Percentiles rank a stretch among this genome's conserved stretches.
Conservation (phyloP, 1,284 basidiomycete species). For the Malassezia globosa region DNA sequence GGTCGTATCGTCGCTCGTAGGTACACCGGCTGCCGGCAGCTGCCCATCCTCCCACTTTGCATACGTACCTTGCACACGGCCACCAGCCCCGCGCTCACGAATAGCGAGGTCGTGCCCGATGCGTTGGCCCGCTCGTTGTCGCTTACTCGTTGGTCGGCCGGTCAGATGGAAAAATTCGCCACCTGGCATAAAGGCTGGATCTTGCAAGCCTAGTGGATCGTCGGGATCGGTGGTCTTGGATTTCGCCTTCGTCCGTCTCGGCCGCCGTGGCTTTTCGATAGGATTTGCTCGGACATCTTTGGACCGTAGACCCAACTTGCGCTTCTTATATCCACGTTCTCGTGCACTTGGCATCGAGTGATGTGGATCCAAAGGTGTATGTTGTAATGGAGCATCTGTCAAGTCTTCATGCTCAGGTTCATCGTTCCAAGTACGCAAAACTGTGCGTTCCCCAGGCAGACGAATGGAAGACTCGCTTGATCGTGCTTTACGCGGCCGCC, state of each 20-base stretch:
- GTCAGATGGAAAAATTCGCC: slow-evolving; percentile 21
- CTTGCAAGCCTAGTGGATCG: slow-evolving; percentile 38
- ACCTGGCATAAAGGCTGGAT: slow-evolving; percentile 35
- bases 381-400: slow-evolving; percentile 19
- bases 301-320: slow-evolving; percentile 15
- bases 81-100: slow-evolving; percentile 11
- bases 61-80: too few relatives aligned
- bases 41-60: background rate
- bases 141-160: background rate
- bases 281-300: slow-evolving; percentile 8
- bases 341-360: slow-evolving; percentile 26
- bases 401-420: slow-evolving; percentile 5
- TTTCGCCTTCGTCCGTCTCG: background rate
- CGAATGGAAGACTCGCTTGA: too few relatives aligned
- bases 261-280: slow-evolving; percentile 3
- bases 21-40: too few relatives aligned
- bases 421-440: slow-evolving; percentile 22
- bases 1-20: too few relatives aligned
- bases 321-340: slow-evolving; percentile 29
- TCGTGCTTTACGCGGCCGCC: too few relatives aligned
- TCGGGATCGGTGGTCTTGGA: slow-evolving; percentile 14
- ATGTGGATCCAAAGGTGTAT: slow-evolving; percentile 20
- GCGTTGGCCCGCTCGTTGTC: background rate
- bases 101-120: background rate
- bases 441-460: slow-evolving; percentile 20